Evolutionary conservation across 805 yeast species (phyloP), one percentile per base, ranked within the genome.

Genomic region (Hanseniaspora pseudoguilliermondii): DNA sequence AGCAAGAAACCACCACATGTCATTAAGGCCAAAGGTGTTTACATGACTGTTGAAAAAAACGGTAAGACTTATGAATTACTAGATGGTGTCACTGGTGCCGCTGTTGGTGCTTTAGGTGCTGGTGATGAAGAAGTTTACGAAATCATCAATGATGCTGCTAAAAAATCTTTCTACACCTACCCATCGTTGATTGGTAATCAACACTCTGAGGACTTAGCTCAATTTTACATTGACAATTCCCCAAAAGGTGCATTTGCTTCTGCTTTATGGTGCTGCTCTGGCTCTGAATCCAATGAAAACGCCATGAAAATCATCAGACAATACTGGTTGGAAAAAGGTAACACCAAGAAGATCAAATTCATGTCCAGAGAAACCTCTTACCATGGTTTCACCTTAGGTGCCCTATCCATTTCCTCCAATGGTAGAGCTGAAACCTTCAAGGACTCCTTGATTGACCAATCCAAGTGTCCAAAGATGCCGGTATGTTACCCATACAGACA

Each of bases 231-330:
- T 58, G 71, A 69, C 6, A 63, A 66, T 46, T 70, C 75, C 18
- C 74, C 75, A 55, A 61, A 67, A 42, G 69, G 66, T 43, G 73
- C 68, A 9, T 73, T 73, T 58, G 60, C 66, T 3, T 67, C 74
- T 27, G 77, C 74, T 15, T 58, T 72, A 48, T 72, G 83, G 67
- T 74, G 78, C 57, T 77, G 80, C 60, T 77, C 83, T 9, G 88
- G 88, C n/a, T 73, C 84, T 32, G 86, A 81, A 66, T 79, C 84
- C 36, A 81, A 79, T 64, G 86, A 82, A 64, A 82, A 81, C 44
- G 83, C 84, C 5, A 61, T 82, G 64, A 81, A 80, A 66, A 77
- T 82, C 58, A 77, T 79, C 32, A 68, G 70, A 60, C 79, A 75
- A 62, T 75, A 75, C 60, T 72, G 68, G 59, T 61, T 70, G 49